phyloP scores from a whole-genome alignment of 2,329 filamentous ascomycete species.

The Fonsecaea pugnacius region DNA sequence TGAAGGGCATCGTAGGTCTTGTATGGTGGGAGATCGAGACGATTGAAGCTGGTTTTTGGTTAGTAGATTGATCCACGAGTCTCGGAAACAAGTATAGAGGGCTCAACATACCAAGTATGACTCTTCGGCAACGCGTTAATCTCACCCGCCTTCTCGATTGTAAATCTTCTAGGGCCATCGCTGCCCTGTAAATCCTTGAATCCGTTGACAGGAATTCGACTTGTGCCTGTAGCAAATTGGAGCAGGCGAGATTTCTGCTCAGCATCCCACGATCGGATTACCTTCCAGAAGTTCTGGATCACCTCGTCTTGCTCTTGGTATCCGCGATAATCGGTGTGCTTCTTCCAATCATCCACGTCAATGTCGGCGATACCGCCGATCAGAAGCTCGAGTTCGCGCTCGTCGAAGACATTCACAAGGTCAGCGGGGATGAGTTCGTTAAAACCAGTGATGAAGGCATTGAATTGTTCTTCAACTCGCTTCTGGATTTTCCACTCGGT shows the following conservation, averaged over 20 bases:
- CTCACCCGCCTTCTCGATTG: constrained; percentile 97
- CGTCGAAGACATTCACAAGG: constrained; percentile 97
- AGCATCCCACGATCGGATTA: constrained; percentile 92
- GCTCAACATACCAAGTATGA: constrained; percentile 84
- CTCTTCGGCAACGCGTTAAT: constrained; percentile 89
- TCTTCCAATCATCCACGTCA: constrained; percentile 99
- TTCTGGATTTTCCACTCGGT: constrained; percentile 99
- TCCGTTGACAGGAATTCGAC: constrained; percentile 96
- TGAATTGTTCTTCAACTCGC: constrained; percentile 96
- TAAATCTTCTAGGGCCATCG: constrained; percentile 92
- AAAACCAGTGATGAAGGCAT: constrained; percentile 96
- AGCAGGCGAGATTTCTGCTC: constrained; percentile 96
- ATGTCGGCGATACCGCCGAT: constrained; percentile 99
- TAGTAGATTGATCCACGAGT: constrained; percentile 25
- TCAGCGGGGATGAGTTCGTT: constrained; percentile 96
- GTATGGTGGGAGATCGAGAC: constrained; percentile 90
- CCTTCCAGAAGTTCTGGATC: constrained; percentile 98
- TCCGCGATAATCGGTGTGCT: constrained; percentile 97
- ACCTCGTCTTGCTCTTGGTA: constrained; percentile 98
- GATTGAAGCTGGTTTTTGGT: constrained; percentile 75
- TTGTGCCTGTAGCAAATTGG: constrained; percentile 97
- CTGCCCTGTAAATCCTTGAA: constrained; percentile 99
- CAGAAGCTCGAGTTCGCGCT: constrained; percentile 91
- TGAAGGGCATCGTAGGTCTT: constrained; percentile 84
- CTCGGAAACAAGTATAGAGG: constrained; percentile 24